Evolutionary conservation across 768 basidiomycete genomes (phyloP).

Genomic region (Suillus subalutaceus): DNA sequence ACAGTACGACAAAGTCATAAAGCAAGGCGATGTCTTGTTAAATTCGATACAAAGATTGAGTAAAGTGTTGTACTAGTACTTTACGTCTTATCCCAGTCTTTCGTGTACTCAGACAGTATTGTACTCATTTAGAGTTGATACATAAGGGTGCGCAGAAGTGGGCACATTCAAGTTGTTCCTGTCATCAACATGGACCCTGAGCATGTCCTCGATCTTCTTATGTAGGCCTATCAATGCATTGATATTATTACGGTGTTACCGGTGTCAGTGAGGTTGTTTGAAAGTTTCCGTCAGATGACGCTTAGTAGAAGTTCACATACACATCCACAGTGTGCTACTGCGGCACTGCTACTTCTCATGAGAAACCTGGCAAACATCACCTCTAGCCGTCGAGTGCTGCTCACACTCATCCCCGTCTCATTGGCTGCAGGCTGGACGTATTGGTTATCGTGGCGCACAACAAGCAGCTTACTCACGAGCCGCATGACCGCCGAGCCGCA

Average conservation of each 20-base stretch:
- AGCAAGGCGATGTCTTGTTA: conserved; percentile 87
- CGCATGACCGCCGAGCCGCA: not conserved
- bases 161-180: not conserved
- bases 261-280: not conserved
- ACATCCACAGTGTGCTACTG: not conserved
- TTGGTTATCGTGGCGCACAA: conserved; percentile 10
- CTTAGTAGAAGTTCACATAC: not conserved
- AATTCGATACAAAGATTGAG: conserved; percentile 88
- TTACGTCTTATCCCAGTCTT: conserved; percentile 1
- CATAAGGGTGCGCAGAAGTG: not conserved
- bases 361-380: conserved; percentile 6
- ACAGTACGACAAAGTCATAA: conserved; percentile 91
- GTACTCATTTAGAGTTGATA: not conserved
- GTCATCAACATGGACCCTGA: not conserved
- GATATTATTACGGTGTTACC: not conserved
- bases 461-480: not conserved
- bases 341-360: conserved; percentile 1
- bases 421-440: conserved; percentile 15
- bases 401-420: conserved; percentile 14
- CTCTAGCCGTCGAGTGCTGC: conserved; percentile 11
- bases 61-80: conserved; percentile 72
- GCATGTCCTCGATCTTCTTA: not conserved
- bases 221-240: not conserved
- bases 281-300: conserved; percentile 1
- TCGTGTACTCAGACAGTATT: not conserved